Percentiles rank a stretch among this genome's conserved stretches.
These are phyloP conservation scores for Helotiales sp. DNA, from an alignment of 2,329 filamentous ascomycete genomes.

Conservation along the genomic window DNA sequence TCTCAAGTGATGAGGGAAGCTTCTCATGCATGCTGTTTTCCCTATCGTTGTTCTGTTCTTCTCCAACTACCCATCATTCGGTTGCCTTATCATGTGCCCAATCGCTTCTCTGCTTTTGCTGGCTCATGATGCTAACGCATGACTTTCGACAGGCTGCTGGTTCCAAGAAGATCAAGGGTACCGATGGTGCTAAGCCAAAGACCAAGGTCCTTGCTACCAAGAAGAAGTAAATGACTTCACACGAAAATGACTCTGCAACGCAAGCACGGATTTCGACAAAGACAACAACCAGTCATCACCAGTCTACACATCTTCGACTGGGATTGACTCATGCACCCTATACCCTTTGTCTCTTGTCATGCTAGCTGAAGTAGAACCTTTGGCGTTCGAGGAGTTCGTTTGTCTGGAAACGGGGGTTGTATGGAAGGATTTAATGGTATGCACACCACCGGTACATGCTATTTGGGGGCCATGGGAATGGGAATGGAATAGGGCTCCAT, in stretches of 20 bases:
- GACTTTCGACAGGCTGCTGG: conserved; percentile 40
- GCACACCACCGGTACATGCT: conserved; percentile 24
- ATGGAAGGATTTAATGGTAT: conserved; percentile 16
- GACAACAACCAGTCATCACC: conserved; percentile 23
- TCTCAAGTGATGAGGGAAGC: conserved; percentile 17
- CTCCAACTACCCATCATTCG: neutral
- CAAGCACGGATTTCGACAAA: conserved; percentile 23
- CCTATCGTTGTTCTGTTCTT: neutral
- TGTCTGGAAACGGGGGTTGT: conserved; percentile 1
- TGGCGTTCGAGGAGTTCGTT: conserved; percentile 20
- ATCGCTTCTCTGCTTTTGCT: neutral
- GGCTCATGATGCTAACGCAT: conserved; percentile 20
- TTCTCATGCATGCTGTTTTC: neutral
- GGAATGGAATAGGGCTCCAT: conserved; percentile 13
- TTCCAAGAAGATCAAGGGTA: conserved; percentile 46
- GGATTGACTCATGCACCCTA: conserved; percentile 30
- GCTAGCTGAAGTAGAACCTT: conserved; percentile 18
- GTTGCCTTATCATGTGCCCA: neutral
- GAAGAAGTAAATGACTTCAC: conserved; percentile 35
- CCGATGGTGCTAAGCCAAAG: conserved; percentile 35
- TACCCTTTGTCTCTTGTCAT: conserved; percentile 32
- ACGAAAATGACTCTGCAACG: conserved; percentile 30
- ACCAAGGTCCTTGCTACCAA: conserved; percentile 33
- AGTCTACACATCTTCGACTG: conserved; percentile 25
- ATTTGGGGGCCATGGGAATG: conserved; percentile 22